Evolutionary conservation across 2,329 filamentous ascomycete species (phyloP), one percentile per base, ranked within the genome.

Genomic region (Lachnum nothofagi): DNA sequence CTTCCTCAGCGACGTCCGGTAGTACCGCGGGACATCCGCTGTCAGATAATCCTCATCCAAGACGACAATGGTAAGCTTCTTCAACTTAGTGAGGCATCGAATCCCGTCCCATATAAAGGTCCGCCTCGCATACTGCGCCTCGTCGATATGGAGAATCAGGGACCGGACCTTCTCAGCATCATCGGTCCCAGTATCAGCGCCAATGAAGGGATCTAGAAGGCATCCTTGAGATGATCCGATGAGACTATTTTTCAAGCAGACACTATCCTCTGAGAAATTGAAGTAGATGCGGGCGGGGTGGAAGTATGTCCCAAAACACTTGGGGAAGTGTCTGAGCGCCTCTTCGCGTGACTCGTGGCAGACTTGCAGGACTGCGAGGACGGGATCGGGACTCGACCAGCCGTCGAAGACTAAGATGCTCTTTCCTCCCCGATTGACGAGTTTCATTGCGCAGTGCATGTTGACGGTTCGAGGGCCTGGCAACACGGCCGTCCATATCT

Each of bases 51-150:
- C 51, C 4, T 50, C 49, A 20, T 59, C 53, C 47, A 49, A 53
- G 16, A 45, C 39, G 22, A 54, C 16, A 8, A 58, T 19, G 3
- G 46, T 58, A 42, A 59, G 35, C 24, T 56, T 43, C 33, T 53
- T 47, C 45, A 59, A 46, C 2, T 31, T 44, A 2, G 37, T 19
- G 31, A 60, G 55, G 3, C 44, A 19, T 2, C 46, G 42, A 8
- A 60, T 54, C 43, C 58, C 55, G 29, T 52, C 45, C 55, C 55
- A 60, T 9, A 52, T 51, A 22, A 58, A 52, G 2, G 33, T 31
- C n/a, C 49, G 49, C 14, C 55, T 45, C 2, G 41, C 53, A 49
- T 58, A 58, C 10, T 51, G 23, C 2, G 48, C 49, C 6, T 56
- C 55, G 23, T 39, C 33, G 20, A 54, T 39, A 37, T 56, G 52